Evolutionary conservation across 306 rosid species (phyloP).

Genomic region (Trifolium fragiferum): DNA sequence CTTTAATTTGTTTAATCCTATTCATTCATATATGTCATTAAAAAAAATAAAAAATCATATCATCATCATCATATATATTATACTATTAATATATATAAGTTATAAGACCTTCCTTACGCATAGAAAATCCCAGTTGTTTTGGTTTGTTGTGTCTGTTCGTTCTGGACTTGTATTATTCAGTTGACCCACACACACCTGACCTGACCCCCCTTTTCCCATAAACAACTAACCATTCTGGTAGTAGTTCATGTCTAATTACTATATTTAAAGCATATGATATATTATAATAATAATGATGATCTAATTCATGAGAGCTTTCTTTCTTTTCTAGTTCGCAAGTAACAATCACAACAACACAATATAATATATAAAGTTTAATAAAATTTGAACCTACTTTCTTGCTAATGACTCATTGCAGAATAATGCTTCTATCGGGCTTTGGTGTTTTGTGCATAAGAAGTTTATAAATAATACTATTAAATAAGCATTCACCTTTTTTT

Average conservation of each 20-base stretch:
- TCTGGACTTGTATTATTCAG: not conserved
- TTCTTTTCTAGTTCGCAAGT: not conserved
- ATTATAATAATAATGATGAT: not conserved
- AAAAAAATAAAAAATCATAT: no score
- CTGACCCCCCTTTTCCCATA: not conserved
- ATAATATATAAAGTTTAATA: not conserved
- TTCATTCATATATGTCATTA: not conserved
- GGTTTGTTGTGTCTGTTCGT: not conserved
- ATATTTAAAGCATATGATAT: not conserved
- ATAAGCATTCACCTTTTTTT: not conserved
- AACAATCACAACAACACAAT: constrained; percentile 5
- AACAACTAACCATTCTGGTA: not conserved
- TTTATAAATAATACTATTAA: not conserved
- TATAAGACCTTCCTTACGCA: not conserved
- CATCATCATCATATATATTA: no score
- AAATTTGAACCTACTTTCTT: not conserved
- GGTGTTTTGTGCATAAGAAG: not conserved
- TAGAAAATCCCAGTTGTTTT: constrained; percentile 7
- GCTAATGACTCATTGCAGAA: not conserved
- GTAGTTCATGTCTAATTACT: not conserved
- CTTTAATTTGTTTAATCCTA: not conserved
- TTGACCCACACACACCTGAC: constrained; percentile 4
- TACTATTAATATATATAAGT: no score
- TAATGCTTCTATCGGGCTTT: not conserved
- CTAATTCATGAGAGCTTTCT: not conserved